A percentile compares a stretch with the other conserved stretches of the same genome.
These are phyloP conservation scores for Brassica cretica DNA, from an alignment of 345 rosid genomes.

Conservation along the genomic window DNA sequence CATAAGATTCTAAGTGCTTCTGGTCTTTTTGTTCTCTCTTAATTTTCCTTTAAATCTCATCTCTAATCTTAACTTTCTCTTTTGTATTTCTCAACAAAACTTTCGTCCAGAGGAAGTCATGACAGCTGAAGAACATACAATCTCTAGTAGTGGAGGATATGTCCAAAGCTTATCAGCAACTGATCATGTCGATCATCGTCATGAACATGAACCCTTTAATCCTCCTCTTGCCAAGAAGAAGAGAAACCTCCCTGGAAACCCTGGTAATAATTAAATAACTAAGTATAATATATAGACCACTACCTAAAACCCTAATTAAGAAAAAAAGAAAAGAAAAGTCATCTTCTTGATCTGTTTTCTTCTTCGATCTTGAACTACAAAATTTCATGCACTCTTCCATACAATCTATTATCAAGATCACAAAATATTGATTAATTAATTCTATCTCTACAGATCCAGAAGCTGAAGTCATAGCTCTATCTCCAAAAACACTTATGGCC, in stretches of 20 bases:
- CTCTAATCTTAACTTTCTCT: neutral
- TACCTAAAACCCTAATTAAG: conserved; percentile 22
- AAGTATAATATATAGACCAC: neutral
- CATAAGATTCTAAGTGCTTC: conserved; percentile 9
- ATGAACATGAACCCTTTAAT: conserved; percentile 32
- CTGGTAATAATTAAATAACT: conserved; percentile 54
- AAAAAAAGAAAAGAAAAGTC: neutral
- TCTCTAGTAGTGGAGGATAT: conserved; percentile 35
- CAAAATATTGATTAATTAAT: neutral
- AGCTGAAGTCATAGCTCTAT: conserved; percentile 92
- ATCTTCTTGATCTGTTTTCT: conserved; percentile 14
- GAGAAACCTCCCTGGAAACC: conserved; percentile 97
- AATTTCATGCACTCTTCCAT: conserved; percentile 16
- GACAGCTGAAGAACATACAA: conserved; percentile 33
- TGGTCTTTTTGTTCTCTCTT: neutral
- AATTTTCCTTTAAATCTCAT: neutral
- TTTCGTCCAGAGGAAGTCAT: conserved; percentile 19
- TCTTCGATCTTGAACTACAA: conserved; percentile 7
- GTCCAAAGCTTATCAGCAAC: conserved; percentile 31
- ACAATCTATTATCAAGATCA: neutral
- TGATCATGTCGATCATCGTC: conserved; percentile 30
- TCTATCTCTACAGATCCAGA: conserved; percentile 69
- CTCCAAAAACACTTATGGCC: conserved; percentile 96
- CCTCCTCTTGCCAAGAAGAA: conserved; percentile 69
- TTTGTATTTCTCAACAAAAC: conserved; percentile 18